Evolutionary conservation across 2,329 filamentous ascomycete species (phyloP), one percentile per base, ranked within the genome.

Genomic region (Zalaria sp.): DNA sequence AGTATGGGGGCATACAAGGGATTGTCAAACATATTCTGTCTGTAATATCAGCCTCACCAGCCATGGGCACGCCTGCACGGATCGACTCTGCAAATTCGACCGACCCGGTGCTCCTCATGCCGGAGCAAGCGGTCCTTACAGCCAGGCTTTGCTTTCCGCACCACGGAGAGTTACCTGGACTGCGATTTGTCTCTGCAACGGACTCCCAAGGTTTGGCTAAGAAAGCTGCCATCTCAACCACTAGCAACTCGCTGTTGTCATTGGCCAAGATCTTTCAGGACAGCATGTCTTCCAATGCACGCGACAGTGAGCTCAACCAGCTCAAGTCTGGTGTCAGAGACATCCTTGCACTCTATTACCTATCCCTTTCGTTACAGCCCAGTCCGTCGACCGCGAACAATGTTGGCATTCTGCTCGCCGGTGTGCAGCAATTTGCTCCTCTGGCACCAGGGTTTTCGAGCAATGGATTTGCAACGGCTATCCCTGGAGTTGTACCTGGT

Each of bases 311-410:
- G 11, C 47, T 59, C 18, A 51, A 47, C 27, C 56, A 56, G n/a
- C 49, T 60, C 18, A 73, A 79, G 3, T 79, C 81, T 36, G 83
- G 86, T 1, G 86, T 96, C 25, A 79, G 86, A 35, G 91, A 98
- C 54, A 96, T 98, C 32, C 65, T 98, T 31, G 85, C 88, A 2
- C 72, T 98, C 8, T 98, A 98, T 59, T 98, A 98, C 55, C 70
- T 98, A 3, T 98, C 91, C 0, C 67, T 98, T 3, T 93, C 91
- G 0, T 71, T 98, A 2, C 91, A 95, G 49, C 88, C 91, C 38
- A 96, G 91, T 53, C 91, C 91, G 2, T 98, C 91, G 0, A 98
- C 91, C 0, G 91, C 91, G 1, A 98, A 98, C 58, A 98, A 98
- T 57, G 88, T 98, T 8, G 91, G 91, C 3, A 98, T 98, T 42